Evolutionary conservation across 2,329 filamentous ascomycete genomes (phyloP), one percentile per base, ranked within the genome.

Genomic region (Neofusicoccum cordaticola): DNA sequence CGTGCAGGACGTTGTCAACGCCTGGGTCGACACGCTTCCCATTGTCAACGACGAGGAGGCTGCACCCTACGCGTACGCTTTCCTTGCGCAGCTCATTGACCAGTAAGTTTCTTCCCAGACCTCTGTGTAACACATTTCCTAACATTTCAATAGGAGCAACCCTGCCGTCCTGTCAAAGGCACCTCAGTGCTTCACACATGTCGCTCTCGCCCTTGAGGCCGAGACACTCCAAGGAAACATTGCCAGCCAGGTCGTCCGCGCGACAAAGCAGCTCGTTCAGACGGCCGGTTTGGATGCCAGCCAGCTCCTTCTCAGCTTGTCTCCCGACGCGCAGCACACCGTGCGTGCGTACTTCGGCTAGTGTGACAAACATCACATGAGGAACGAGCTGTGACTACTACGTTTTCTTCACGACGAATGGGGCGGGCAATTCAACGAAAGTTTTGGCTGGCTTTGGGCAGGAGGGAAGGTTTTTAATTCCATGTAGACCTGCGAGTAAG

Each of bases 21-120:
- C 90, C 74, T 99, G 95, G 95, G 81, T 99, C 56, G 88, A 92
- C 69, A 97, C 94, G 0, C 82, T 99, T 41, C 95, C 95, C 0
- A 90, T 99, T 61, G 88, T 89, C 15, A 97, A 97, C 73, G 95
- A 99, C 69, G 95, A 99, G 77, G 95, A 99, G 80, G 95, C 95
- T 3, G 95, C 95, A 19, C 95, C 95, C 13, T 98, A 96, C 77
- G 93, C 93, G 1, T 99, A 99, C 75, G 89, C 89, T 50, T 99
- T 97, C 80, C 82, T 99, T 65, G 89, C 91, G 12, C 90, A 97
- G 75, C 80, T 99, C 68, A 97, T 98, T 75, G 90, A 96, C 70
- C 90, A 96, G 95, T 97, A 87, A 86, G 93, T 89, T 41, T 56
- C 56, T 39, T 17, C 15, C 19, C 45, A 57, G 51, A 67, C 19